Evolutionary conservation across 345 rosid genomes (phyloP), one percentile per base, ranked within the genome.

Genomic region (Eucalyptus pauciflora): DNA sequence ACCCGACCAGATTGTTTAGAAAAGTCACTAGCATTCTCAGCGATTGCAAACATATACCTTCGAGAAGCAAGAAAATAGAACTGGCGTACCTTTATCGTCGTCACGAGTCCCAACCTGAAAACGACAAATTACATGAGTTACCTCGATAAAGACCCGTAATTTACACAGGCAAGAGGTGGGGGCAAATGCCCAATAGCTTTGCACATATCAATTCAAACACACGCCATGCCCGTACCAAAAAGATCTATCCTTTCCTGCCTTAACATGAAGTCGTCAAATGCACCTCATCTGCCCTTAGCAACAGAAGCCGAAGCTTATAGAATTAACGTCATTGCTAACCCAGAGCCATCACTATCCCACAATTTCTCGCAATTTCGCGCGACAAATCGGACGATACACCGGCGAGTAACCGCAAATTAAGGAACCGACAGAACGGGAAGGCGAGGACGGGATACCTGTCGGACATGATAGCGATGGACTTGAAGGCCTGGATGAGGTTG

Each of bases 61-160:
- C 20, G 48, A 5, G 67, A 69, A 25, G 62, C 56, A 60, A 49
- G 52, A 41, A 67, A 54, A 69, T 51, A 33, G n/a, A 86, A 76
- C 48, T 25, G 50, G 46, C 67, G 71, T 88, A 93, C 94, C 94
- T 92, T 94, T 50, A 92, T 94, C 24, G 93, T 90, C 41, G 92
- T 88, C 31, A 91, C 95, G 18, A 95, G 93, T 17, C 93, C 95
- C 90, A 95, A 89, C 94, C 94, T 93, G 94, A 87, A 93, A 93
- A 92, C 52, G 24, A 50, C 12, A 69, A 76, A 89, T 86, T 87
- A 62, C 87, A 83, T 89, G 46, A 86, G 90, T 86, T 50, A 86
- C 27, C 50, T 8, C 16, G 41, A 86, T 7, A 58, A 49, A 45
- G n/a, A 51, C 46, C 49, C 29, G 20, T 50, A 41, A 41, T 76